These are phyloP conservation scores for Emydomyces testavorans DNA, from an alignment of 2,329 filamentous ascomycete genomes.

Conservation along the genomic window DNA sequence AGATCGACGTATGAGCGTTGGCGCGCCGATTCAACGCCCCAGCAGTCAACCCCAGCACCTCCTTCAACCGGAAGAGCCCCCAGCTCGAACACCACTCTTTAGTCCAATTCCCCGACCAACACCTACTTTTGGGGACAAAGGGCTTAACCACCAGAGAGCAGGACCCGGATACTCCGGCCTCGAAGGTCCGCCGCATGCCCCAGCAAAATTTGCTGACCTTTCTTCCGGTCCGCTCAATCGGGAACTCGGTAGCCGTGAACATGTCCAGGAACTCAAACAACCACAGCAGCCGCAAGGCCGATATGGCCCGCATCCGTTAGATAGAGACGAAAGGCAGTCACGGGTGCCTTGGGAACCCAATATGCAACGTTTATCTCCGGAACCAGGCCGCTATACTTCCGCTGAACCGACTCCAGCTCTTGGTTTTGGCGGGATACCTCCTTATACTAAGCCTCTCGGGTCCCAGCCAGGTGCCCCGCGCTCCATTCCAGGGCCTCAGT, in stretches of 20 bases:
- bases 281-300: slow-evolving; percentile 19
- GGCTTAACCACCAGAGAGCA: slow-evolving; percentile 18
- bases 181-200: slow-evolving; percentile 22
- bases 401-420: slow-evolving; percentile 26
- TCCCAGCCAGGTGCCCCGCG: slow-evolving; percentile 29
- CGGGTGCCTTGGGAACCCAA: slow-evolving; percentile 30
- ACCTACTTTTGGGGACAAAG: slow-evolving; percentile 22
- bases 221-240: slow-evolving; percentile 29
- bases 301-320: slow-evolving; percentile 26
- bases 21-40: slow-evolving; percentile 33
- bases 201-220: slow-evolving; percentile 25
- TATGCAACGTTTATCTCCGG: slow-evolving; percentile 31
- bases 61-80: slow-evolving; percentile 24
- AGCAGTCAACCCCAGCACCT: slow-evolving; percentile 30
- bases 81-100: slow-evolving; percentile 26
- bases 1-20: slow-evolving; percentile 34
- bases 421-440: slow-evolving; percentile 33
- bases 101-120: slow-evolving; percentile 26
- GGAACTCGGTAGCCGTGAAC: slow-evolving; percentile 28
- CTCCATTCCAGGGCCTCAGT: slow-evolving; percentile 22
- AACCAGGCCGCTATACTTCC: slow-evolving; percentile 27
- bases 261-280: slow-evolving; percentile 24
- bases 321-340: slow-evolving; percentile 26
- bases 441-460: slow-evolving; percentile 33
- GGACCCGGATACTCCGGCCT: slow-evolving; percentile 24